Evolutionary conservation across 495 filamentous ascomycete genomes (phyloP), one percentile per base, ranked within the genome.

Genomic region (Chaetomidium leptoderma): DNA sequence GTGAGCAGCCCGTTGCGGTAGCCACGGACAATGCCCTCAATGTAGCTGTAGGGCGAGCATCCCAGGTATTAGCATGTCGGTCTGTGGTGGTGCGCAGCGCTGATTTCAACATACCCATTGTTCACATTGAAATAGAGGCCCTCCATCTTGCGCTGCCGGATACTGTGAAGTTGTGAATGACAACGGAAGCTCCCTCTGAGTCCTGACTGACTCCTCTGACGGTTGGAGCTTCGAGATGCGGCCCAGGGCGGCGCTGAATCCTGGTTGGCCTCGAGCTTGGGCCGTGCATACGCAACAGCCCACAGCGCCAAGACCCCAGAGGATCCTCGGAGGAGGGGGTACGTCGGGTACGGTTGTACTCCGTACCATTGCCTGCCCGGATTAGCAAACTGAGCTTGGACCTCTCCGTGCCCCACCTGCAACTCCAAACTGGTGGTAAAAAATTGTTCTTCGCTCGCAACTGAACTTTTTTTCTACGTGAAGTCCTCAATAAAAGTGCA

Each of bases 101-200:
- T 26, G 21, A 19, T 16, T 42, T 16, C 6, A 35, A 67, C 83
- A 48, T 81, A 92, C 86, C 93, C 93, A 78, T 89, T 89, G 70
- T 93, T 91, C 44, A 93, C 88, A 74, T 98, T 98, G 75, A 92
- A 98, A 68, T 92, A 89, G 24, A 97, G 84, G 53, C 92, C 92
- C 78, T 97, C 92, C 92, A 97, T 97, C 35, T 69, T 77, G 63
- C 19, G 54, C 53, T 50, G 53, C 37, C 16, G 47, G 53, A 35
- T 46, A 46, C 45, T 45, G 39, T 24, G 58, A 57, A 60, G 26
- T 6, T 48, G 16, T 57, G 26, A 29, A 42, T 40, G 57, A 65
- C 57, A 54, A 39, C n/a, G n/a, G n/a, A n/a, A n/a, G n/a, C n/a
- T n/a, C n/a, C n/a, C n/a, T n/a, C n/a, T n/a, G n/a, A n/a, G n/a